Percentiles rank a stretch among this genome's conserved stretches.
phyloP scores from a whole-genome alignment of 2,329 filamentous ascomycete genomes.

The Neofusicoccum laricinum region DNA sequence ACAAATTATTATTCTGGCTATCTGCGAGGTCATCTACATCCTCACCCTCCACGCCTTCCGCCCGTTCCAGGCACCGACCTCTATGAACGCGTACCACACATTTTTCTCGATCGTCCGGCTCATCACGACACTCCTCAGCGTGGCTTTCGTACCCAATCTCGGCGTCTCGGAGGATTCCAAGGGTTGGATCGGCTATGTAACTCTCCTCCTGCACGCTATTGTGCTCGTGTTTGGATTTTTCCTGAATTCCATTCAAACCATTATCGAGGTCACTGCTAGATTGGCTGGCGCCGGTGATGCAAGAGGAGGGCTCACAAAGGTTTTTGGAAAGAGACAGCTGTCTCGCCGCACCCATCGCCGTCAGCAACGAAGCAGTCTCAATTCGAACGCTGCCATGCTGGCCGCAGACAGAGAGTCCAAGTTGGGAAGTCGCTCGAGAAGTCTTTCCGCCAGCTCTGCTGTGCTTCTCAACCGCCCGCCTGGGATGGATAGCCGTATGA shows the following conservation, averaged over 20 bases:
- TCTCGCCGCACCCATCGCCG: constrained; percentile 66
- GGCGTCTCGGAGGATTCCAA: constrained; percentile 75
- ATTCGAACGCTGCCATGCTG: constrained; percentile 80
- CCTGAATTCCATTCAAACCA: constrained; percentile 83
- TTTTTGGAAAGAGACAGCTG: constrained; percentile 85
- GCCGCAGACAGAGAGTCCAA: constrained; percentile 61
- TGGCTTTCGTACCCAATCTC: constrained; percentile 78
- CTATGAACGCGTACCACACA: constrained; percentile 95
- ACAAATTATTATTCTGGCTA: constrained; percentile 86
- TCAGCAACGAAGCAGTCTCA: constrained; percentile 72
- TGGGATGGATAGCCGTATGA: constrained; percentile 25
- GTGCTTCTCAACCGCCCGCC: constrained; percentile 47
- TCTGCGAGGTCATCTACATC: constrained; percentile 89
- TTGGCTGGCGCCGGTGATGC: constrained; percentile 76
- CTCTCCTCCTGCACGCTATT: constrained; percentile 78
- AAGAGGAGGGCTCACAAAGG: constrained; percentile 79
- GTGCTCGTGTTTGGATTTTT: constrained; percentile 91
- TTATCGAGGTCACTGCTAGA: constrained; percentile 83
- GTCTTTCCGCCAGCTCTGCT: constrained; percentile 61
- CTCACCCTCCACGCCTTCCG: constrained; percentile 85
- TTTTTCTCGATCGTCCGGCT: constrained; percentile 78
- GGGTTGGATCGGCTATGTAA: constrained; percentile 93
- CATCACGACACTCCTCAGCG: constrained; percentile 54
- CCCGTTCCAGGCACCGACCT: constrained; percentile 85
- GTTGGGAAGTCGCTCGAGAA: constrained; percentile 50